Base-by-base conservation (phyloP, 805 yeast species). In the Yarrowia porcina region DNA sequence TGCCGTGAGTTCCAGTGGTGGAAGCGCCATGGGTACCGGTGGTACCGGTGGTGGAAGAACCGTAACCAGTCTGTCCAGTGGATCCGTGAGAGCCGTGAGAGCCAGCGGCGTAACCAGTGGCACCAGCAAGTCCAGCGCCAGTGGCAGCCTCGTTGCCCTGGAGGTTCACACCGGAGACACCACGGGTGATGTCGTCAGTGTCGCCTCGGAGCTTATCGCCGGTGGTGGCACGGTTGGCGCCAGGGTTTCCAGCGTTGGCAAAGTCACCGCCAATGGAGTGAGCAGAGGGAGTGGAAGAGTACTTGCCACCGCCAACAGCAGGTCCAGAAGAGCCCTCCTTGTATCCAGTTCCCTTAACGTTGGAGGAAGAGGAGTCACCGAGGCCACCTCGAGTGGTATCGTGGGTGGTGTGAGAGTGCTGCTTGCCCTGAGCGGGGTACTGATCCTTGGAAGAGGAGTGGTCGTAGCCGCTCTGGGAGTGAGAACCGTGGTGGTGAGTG, bases 151-250 rank as follows among this genome's bases (percentile, higher is more conserved):
- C 33, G 23, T 35, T 21, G 25, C 59, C 59, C 7, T 18, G 18
- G n/a, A 52, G 42, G 59, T 52, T 52, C 25, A 52, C 59, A 18
- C 33, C 35, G 17, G 59, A 52, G 28, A 52, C 35, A 17, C 59
- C 59, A 11, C 35, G 33, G 44, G 59, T 52, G 44, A 52, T 8
- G 25, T 52, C 59, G 23, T 52, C 59, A 12, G 59, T 52, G 33
- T 52, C 59, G 5, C 59, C 59, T 21, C 59, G 59, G 25, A 52
- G 59, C 59, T 52, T 52, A 23, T 52, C 44, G 33, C 18, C 59
- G 11, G 59, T 52, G 25, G 42, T 17, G 59, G 44, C 33, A 13
- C 17, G 36, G 44, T 52, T 36, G 11, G 44, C 32, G 10, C 59
- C 30, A 21, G 44, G 42, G 59, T 52, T 52, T 21, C 59, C 59